Percentiles rank a stretch among this genome's conserved stretches.
Evolutionary conservation across 768 basidiomycete species (phyloP).

Genomic region (Suillus clintonianus): DNA sequence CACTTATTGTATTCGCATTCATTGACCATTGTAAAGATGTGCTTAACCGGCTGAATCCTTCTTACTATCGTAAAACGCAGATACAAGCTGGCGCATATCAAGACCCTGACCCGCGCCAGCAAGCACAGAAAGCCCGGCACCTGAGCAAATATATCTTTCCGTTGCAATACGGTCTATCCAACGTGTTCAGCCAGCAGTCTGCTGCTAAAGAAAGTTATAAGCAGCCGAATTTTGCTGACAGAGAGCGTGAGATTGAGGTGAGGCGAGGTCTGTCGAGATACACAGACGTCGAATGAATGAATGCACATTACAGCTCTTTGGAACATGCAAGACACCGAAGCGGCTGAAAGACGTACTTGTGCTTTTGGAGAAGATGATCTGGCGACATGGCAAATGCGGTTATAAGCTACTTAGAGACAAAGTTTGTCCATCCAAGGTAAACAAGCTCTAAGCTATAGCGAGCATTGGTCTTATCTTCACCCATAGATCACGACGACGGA

Average conservation of each 20-base stretch:
- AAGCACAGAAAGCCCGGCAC: conserved; percentile 55
- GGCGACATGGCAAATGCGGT: conserved; percentile 67
- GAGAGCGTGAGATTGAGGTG: conserved; percentile 74
- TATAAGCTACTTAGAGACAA: conserved; percentile 64
- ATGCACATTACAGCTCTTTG: conserved; percentile 33
- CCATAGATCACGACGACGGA: conserved; percentile 41
- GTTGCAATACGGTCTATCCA: conserved; percentile 69
- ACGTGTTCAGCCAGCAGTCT: conserved; percentile 46
- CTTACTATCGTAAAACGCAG: conserved; percentile 37
- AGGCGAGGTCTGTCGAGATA: not conserved
- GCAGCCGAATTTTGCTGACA: conserved; percentile 56
- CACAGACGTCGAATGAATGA: not conserved
- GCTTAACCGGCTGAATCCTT: conserved; percentile 57
- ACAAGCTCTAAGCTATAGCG: not conserved
- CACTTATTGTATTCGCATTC: not conserved
- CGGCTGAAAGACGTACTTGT: conserved; percentile 58
- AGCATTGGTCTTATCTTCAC: not conserved
- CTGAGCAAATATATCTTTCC: conserved; percentile 87
- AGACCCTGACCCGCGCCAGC: conserved; percentile 49
- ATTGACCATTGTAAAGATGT: conserved; percentile 48
- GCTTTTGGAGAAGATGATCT: conserved; percentile 61
- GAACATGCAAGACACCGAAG: conserved; percentile 69
- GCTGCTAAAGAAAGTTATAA: conserved; percentile 30
- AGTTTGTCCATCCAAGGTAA: conserved; percentile 79
- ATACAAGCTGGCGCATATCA: conserved; percentile 30